Conservation (phyloP, 1,139 yeast genomes). For the Blastobotrys serpentis region DNA sequence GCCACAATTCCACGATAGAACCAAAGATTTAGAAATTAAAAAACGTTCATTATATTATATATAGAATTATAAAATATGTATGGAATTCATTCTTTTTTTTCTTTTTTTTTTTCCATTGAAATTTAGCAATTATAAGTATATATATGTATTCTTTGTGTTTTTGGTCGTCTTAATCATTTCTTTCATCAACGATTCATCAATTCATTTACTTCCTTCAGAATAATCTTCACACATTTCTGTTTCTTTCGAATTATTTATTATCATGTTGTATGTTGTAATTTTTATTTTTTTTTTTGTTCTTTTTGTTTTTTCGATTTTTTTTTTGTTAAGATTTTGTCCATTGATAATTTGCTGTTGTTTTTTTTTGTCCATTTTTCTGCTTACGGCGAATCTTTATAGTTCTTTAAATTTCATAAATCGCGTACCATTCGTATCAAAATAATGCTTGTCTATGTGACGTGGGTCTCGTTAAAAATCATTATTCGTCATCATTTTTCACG, state of each 20-base stretch:
- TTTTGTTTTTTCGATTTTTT: neutral
- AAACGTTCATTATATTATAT: constrained; percentile 1
- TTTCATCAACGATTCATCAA: neutral
- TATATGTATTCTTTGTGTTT: neutral
- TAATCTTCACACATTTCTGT: constrained; percentile 1
- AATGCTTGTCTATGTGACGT: constrained; percentile 9
- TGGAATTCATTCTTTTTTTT: too few species aligned
- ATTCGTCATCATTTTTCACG: constrained; percentile 19
- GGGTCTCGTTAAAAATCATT: constrained; percentile 16
- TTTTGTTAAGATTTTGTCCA: too few species aligned
- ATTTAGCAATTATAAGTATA: neutral
- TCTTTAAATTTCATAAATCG: constrained; percentile 4
- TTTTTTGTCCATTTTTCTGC: neutral
- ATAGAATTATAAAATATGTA: neutral
- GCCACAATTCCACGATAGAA: too few species aligned
- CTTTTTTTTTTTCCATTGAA: too few species aligned
- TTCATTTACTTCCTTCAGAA: neutral
- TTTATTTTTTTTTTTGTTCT: constrained; percentile 5
- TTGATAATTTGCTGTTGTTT: too few species aligned
- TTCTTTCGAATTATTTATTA: neutral
- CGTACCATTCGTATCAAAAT: constrained; percentile 8
- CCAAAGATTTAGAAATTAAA: too few species aligned
- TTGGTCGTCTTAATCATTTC: neutral
- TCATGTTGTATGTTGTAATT: neutral
- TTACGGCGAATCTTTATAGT: constrained; percentile 6